A percentile compares a stretch with the other conserved stretches of the same genome.
Evolutionary conservation across 202 grass and related monocot species (phyloP).

Genomic region (Setaria viridis): DNA sequence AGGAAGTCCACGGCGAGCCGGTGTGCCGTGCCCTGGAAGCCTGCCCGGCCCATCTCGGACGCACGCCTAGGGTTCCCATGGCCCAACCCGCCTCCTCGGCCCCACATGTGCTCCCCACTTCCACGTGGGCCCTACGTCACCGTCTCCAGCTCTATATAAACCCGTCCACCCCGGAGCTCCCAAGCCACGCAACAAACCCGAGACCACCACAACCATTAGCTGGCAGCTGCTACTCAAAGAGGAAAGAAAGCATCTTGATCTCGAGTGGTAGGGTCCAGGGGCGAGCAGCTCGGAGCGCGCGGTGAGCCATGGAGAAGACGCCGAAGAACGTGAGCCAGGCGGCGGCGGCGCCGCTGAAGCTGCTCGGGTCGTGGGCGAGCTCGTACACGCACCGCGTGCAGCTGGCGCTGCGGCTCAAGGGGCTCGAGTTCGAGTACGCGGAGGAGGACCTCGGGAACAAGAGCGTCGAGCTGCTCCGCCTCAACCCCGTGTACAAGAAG

Average conservation of each 20-base stretch:
- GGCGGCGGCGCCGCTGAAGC: constrained; percentile 44
- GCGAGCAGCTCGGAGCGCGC: neutral
- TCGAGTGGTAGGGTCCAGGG: neutral
- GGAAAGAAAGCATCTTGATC: constrained; percentile 12
- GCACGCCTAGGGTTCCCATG: constrained; percentile 31
- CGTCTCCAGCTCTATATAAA: constrained; percentile 60
- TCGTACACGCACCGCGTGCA: constrained; percentile 96
- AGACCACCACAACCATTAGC: neutral
- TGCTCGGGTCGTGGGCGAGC: constrained; percentile 88
- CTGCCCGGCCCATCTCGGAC: constrained; percentile 33
- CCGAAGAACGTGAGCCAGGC: neutral
- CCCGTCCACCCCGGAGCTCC: neutral
- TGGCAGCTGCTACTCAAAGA: neutral
- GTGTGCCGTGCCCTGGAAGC: constrained; percentile 48
- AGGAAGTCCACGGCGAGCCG: constrained; percentile 36
- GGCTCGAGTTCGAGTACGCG: constrained; percentile 67
- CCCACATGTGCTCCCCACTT: neutral
- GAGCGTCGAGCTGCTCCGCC: constrained; percentile 64
- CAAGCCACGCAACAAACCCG: constrained; percentile 5
- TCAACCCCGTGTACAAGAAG: constrained; percentile 87
- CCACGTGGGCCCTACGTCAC: neutral
- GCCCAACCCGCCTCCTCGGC: neutral
- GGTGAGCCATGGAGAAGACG: constrained; percentile 43
- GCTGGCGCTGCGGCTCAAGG: constrained; percentile 81
- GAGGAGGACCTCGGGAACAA: constrained; percentile 88